Evolutionary conservation across 768 basidiomycete genomes (phyloP).

Genomic region (Psilocybe subaeruginosa): DNA sequence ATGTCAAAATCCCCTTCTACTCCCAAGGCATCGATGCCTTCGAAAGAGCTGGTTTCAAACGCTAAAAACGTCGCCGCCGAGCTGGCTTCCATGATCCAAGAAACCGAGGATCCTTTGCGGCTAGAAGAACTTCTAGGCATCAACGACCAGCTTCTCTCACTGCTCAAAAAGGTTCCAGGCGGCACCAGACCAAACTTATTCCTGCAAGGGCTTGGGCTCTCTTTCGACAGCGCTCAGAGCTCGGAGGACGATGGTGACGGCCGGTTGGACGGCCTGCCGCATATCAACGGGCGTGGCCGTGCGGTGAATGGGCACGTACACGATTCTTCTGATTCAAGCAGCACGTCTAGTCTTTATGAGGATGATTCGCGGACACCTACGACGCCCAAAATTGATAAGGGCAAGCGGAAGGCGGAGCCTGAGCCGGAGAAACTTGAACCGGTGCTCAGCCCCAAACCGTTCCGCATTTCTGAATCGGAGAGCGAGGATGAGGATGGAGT

Average conservation of each 20-base stretch:
- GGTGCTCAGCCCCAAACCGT: constrained; percentile 68
- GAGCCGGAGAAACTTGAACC: constrained; percentile 71
- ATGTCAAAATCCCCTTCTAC: constrained; percentile 21
- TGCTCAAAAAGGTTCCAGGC: constrained; percentile 53
- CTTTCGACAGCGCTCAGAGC: constrained; percentile 28
- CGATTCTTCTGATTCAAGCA: constrained; percentile 18
- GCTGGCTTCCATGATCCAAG: constrained; percentile 55
- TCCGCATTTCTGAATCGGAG: constrained; percentile 46
- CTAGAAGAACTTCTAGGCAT: constrained; percentile 71
- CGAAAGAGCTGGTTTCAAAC: constrained; percentile 42
- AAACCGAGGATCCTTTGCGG: constrained; percentile 57
- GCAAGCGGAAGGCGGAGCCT: constrained; percentile 73
- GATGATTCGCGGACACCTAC: constrained; percentile 42
- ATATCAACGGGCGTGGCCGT: constrained; percentile 29
- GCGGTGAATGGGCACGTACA: constrained; percentile 8
- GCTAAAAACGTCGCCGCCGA: constrained; percentile 56
- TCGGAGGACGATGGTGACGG: constrained; percentile 22
- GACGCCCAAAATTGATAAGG: constrained; percentile 77
- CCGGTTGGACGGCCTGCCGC: constrained; percentile 25
- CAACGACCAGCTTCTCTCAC: constrained; percentile 69
- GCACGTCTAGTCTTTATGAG: constrained; percentile 22
- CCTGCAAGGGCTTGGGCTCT: constrained; percentile 48
- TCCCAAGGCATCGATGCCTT: constrained; percentile 10
- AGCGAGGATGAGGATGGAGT: constrained; percentile 51
- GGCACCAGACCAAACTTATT: constrained; percentile 40